Evolutionary conservation across 129 eudicot genomes (phyloP), one percentile per base, ranked within the genome.

Genomic region (Erigeron canadensis): DNA sequence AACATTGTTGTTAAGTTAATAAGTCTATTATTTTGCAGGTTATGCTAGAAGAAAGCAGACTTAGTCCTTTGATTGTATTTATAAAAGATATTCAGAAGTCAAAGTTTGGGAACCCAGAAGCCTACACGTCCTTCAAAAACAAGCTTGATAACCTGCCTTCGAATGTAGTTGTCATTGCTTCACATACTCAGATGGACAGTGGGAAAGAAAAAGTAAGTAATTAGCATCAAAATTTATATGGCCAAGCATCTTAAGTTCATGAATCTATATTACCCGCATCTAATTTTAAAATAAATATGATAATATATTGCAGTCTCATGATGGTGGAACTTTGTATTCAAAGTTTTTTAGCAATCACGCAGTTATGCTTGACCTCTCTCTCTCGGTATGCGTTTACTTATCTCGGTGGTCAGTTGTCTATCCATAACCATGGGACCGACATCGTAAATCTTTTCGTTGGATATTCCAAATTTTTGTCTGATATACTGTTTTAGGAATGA

Each of bases 51-150:
- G 96, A 87, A 82, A 81, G 96, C 79, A 87, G 76, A 74, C 82
- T 51, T 59, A 28, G 89, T 62, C 84, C 95, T 22, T 69, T 89
- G 72, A 76, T 93, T 57, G 65, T 93, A 58, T 87, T 85, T 74
- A 73, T 93, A 59, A 93, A 89, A 87, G 96, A 89, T 76, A 79
- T 89, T 5, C 95, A 93, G 85, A 93, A 93, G 76, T 89, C 91
- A 8, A 87, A 89, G 86, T 66, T 82, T 43, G 95, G 86, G 37
- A 92, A 85, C 81, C 75, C 89, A 0, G 96, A 92, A 64, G 89
- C 95, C 34, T 87, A 87, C 89, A 79, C 83, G 15, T 75, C 86
- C 18, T 84, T 89, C 40, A 89, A 82, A 57, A 66, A 69, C 73
- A 89, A 85, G 90, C 95, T 93, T 74, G 98, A 93, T 51, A 75